Evolutionary conservation across 768 basidiomycete genomes (phyloP).

Genomic region (Lentinula sp.): DNA sequence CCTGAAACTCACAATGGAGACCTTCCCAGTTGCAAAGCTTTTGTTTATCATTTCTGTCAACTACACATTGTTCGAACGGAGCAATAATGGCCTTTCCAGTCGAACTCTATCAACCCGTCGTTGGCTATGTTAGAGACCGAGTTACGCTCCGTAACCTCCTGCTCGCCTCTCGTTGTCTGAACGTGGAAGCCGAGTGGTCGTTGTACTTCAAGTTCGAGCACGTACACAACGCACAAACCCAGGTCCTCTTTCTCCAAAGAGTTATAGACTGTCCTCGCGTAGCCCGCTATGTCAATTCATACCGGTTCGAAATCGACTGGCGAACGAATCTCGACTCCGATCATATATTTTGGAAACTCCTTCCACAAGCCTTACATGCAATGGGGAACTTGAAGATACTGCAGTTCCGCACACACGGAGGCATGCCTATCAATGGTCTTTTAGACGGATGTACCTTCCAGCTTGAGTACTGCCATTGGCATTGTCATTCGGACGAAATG

Average conservation of each 20-base stretch:
- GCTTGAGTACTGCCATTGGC: neutral
- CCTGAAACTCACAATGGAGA: neutral
- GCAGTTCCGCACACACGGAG: conserved; percentile 2
- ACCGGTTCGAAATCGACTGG: conserved; percentile 3
- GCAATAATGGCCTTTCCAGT: neutral
- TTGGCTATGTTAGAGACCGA: neutral
- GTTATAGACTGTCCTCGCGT: neutral
- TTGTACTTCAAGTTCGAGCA: conserved; percentile 2
- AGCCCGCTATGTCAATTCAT: neutral
- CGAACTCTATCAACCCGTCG: neutral
- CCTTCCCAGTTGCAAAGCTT: neutral
- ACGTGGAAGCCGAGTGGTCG: neutral
- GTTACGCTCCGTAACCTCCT: neutral
- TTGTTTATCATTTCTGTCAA: neutral
- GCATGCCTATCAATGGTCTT: neutral
- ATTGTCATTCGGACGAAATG: neutral
- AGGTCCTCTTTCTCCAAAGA: conserved; percentile 1
- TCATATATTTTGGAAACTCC: neutral
- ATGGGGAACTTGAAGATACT: neutral
- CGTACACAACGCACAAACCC: neutral
- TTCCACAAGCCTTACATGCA: neutral
- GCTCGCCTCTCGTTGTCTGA: neutral
- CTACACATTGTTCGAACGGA: neutral
- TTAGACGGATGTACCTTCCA: neutral
- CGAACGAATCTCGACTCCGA: neutral